A percentile compares a stretch with the other conserved stretches of the same genome.
phyloP scores from a whole-genome alignment of 768 basidiomycete species.

The Filobasidium floriforme region DNA sequence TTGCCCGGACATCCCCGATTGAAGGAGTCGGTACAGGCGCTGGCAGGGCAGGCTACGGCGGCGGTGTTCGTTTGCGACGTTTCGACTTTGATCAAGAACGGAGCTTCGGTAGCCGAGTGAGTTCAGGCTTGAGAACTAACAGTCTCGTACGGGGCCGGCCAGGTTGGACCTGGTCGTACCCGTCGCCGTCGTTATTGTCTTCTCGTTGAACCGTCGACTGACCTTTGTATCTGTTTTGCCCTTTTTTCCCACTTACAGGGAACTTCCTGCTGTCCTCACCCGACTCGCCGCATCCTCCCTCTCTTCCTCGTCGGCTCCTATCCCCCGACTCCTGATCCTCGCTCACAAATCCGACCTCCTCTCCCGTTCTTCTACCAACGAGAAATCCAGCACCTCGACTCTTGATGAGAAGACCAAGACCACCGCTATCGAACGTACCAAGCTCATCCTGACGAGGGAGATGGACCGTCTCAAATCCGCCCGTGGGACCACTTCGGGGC shows the following conservation, averaged over 20 bases:
- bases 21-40: slow-evolving; percentile 29
- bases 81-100: slow-evolving; percentile 33
- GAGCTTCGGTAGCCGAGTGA: slow-evolving; percentile 36
- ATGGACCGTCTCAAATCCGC: slow-evolving; percentile 39
- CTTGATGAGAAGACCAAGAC: slow-evolving; percentile 21
- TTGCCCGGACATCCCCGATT: slow-evolving; percentile 42
- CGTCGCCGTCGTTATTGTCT: not conserved
- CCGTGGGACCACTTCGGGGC: slow-evolving; percentile 29
- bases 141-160: not conserved
- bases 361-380: slow-evolving; percentile 21
- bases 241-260: slow-evolving; percentile 22
- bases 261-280: slow-evolving; percentile 33
- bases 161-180: not conserved
- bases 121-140: slow-evolving; percentile 16
- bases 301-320: slow-evolving; percentile 8
- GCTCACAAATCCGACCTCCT: slow-evolving; percentile 41
- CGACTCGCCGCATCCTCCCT: slow-evolving; percentile 27
- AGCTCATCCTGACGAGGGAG: slow-evolving; percentile 36
- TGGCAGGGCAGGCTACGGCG: slow-evolving; percentile 27
- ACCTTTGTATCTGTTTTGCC: not conserved
- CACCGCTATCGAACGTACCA: slow-evolving; percentile 31
- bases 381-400: slow-evolving; percentile 19
- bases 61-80: slow-evolving; percentile 42
- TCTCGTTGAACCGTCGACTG: not conserved
- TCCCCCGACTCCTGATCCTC: slow-evolving; percentile 35